These are phyloP conservation scores for Cyclotella baltica DNA, from an alignment of 108 stramenopile genomes.

Conservation along the genomic window DNA sequence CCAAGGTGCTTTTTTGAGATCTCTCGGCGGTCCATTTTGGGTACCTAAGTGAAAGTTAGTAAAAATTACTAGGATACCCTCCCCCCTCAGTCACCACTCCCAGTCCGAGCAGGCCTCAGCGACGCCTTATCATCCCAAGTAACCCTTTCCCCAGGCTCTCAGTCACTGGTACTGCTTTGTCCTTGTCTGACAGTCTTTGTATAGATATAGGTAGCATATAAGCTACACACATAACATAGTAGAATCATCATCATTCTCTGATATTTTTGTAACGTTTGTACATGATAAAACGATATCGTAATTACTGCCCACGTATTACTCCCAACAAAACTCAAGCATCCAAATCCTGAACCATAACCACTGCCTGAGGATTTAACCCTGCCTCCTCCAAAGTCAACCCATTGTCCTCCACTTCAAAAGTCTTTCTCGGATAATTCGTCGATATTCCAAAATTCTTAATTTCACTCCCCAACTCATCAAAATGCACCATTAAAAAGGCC, in stretches of 20 bases:
- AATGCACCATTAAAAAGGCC: constrained; percentile 78
- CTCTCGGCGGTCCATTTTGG: too few relatives aligned
- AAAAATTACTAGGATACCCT: background rate
- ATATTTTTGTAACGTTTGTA: background rate
- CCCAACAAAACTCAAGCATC: constrained; percentile 65
- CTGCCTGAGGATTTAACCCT: constrained; percentile 78
- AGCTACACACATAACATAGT: too few relatives aligned
- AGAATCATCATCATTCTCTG: too few relatives aligned
- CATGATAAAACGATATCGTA: background rate
- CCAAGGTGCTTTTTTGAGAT: too few relatives aligned
- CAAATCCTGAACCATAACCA: constrained; percentile 90
- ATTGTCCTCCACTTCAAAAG: constrained; percentile 58
- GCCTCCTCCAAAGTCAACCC: constrained; percentile 72
- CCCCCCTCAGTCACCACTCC: too few relatives aligned
- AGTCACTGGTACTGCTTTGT: too few relatives aligned
- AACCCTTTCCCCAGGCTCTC: too few relatives aligned
- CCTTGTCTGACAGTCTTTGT: too few relatives aligned
- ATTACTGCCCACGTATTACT: background rate
- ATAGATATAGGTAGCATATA: too few relatives aligned
- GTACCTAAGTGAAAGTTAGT: background rate
- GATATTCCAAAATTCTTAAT: constrained; percentile 72
- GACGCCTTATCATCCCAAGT: too few relatives aligned
- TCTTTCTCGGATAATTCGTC: constrained; percentile 79
- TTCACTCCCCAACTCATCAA: constrained; percentile 66
- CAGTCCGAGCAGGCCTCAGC: too few relatives aligned